Conservation (phyloP, 495 filamentous ascomycete genomes). For the Polyplosphaeria fusca region DNA sequence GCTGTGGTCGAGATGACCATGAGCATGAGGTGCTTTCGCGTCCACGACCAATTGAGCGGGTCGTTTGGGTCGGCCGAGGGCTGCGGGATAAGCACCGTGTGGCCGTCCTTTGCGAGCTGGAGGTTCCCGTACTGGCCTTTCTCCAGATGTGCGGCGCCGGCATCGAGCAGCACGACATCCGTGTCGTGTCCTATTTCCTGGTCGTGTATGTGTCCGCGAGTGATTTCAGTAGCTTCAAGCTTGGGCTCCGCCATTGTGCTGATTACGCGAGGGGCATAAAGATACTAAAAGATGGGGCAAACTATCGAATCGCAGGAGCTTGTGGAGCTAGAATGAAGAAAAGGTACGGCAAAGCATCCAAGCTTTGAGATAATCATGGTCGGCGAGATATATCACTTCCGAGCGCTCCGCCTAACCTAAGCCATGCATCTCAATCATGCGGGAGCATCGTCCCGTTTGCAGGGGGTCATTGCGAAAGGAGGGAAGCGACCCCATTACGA, state of each 20-base stretch:
- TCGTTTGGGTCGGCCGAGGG: constrained; percentile 55
- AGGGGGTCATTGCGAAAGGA: not conserved
- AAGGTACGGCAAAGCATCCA: too few relatives aligned
- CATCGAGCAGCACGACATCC: constrained; percentile 26
- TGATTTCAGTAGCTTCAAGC: constrained; percentile 1
- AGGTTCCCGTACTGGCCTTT: constrained; percentile 29
- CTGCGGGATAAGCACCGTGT: constrained; percentile 58
- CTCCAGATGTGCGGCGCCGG: constrained; percentile 29
- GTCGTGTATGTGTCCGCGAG: constrained; percentile 20
- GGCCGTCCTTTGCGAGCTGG: constrained; percentile 35
- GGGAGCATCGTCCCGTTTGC: not conserved
- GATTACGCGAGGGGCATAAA: too few relatives aligned
- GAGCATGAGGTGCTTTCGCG: constrained; percentile 52
- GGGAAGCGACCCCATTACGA: not conserved
- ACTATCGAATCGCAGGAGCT: too few relatives aligned
- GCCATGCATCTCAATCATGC: too few relatives aligned
- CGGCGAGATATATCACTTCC: too few relatives aligned
- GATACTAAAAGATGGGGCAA: too few relatives aligned
- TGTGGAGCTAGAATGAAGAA: too few relatives aligned
- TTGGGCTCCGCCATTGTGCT: constrained; percentile 19
- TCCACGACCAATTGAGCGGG: constrained; percentile 57
- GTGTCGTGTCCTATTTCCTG: constrained; percentile 25
- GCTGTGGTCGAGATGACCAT: constrained; percentile 52
- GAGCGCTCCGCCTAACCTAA: too few relatives aligned
- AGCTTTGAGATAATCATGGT: too few relatives aligned